These are phyloP conservation scores for Penicillium lividum DNA, from an alignment of 495 filamentous ascomycete species.

Conservation along the genomic window DNA sequence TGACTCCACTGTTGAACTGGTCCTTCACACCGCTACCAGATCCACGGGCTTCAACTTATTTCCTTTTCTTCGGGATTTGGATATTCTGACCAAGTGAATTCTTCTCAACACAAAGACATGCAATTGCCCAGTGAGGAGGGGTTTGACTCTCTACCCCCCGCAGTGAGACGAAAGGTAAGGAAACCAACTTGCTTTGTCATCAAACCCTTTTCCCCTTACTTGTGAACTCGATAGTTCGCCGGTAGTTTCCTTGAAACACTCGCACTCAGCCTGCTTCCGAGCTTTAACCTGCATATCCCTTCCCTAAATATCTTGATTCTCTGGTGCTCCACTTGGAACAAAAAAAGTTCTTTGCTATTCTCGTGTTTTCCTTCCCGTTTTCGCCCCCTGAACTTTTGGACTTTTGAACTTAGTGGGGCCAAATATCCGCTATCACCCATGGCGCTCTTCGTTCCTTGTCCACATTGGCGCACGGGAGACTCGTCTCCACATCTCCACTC, in stretches of 20 bases:
- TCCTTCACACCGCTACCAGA: no score
- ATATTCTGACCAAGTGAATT: no score
- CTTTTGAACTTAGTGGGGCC: background rate
- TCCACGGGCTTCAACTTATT: background rate
- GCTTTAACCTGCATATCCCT: constrained; percentile 1
- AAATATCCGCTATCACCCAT: constrained; percentile 32
- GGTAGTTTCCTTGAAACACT: background rate
- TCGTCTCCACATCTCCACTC: constrained; percentile 10
- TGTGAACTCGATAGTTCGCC: constrained; percentile 7
- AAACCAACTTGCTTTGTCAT: background rate
- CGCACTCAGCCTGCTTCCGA: background rate
- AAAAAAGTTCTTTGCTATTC: background rate
- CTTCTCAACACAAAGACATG: background rate
- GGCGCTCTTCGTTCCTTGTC: constrained; percentile 16
- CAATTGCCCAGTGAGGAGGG: constrained; percentile 25
- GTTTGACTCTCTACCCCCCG: constrained; percentile 38
- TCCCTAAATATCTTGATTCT: background rate
- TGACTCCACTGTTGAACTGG: background rate
- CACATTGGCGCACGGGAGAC: constrained; percentile 17
- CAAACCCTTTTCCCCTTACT: background rate
- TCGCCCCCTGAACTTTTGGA: constrained; percentile 14
- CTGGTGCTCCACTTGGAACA: background rate
- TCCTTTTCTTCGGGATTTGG: background rate
- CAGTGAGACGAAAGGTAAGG: constrained; percentile 40
- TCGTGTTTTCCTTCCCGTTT: background rate